Evolutionary conservation across 306 rosid species (phyloP).

Genomic region (Parietaria judaica): DNA sequence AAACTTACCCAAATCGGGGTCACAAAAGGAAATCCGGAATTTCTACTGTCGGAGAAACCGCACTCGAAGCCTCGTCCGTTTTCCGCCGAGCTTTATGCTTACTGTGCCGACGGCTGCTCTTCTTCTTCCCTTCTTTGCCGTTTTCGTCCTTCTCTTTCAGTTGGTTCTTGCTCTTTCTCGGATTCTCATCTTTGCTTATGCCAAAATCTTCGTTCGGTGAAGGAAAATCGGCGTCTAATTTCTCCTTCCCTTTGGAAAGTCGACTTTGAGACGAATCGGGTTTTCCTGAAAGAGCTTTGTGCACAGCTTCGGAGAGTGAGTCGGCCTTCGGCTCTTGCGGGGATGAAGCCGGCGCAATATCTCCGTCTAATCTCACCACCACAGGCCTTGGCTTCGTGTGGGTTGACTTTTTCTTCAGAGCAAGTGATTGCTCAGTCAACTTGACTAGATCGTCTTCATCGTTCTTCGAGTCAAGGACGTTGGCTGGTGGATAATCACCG

Average conservation of each 20-base stretch:
- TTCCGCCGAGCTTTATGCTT: conserved; percentile 59
- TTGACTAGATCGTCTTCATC: conserved; percentile 59
- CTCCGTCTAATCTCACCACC: conserved; percentile 85
- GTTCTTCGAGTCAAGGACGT: conserved; percentile 42
- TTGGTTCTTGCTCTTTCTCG: conserved; percentile 46
- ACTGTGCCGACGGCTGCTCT: conserved; percentile 48
- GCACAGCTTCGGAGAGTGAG: conserved; percentile 63
- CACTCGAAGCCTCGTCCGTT: conserved; percentile 48
- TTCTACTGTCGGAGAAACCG: conserved; percentile 53
- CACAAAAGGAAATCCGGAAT: conserved; percentile 92
- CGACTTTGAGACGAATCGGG: conserved; percentile 31
- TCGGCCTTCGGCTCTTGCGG: conserved; percentile 44
- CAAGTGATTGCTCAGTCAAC: conserved; percentile 65
- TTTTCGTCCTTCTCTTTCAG: conserved; percentile 41
- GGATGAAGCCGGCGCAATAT: conserved; percentile 31
- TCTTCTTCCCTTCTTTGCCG: conserved; percentile 48
- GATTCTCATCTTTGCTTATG: conserved; percentile 40
- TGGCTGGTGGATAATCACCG: conserved; percentile 74
- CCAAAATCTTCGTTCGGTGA: conserved; percentile 49
- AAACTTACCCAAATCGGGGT: conserved; percentile 2
- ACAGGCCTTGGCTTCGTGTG: conserved; percentile 77
- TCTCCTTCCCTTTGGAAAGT: conserved; percentile 60
- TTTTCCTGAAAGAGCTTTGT: conserved; percentile 51
- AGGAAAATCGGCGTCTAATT: conserved; percentile 27
- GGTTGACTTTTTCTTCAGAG: conserved; percentile 59